phyloP scores from a whole-genome alignment of 1,284 basidiomycete genomes.

The Anthracocystis panici-leucophaei region DNA sequence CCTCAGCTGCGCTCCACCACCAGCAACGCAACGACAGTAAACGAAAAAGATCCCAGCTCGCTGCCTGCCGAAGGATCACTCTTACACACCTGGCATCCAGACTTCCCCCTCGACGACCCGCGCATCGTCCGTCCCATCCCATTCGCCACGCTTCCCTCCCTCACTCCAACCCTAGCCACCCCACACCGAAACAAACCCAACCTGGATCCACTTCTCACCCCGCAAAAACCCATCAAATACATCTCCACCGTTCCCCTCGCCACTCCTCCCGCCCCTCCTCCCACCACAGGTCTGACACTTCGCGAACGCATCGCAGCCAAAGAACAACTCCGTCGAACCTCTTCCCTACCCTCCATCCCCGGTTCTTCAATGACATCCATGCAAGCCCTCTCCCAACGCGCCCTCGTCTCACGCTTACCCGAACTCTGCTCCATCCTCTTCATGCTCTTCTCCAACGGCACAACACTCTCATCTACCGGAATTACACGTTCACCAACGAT shows the following conservation, averaged over 20 bases:
- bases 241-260: neutral
- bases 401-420: conserved; percentile 46
- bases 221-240: conserved; percentile 24
- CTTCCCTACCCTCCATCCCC: conserved; percentile 24
- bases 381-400: conserved; percentile 40
- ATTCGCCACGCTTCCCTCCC: conserved; percentile 33
- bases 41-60: neutral
- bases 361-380: conserved; percentile 23
- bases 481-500: conserved; percentile 33
- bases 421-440: conserved; percentile 57
- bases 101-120: conserved; percentile 41
- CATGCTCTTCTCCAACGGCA: conserved; percentile 57
- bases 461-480: conserved; percentile 30
- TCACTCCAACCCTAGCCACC: conserved; percentile 22
- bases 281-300: conserved; percentile 28
- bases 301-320: conserved; percentile 57
- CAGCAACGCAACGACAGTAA: no score
- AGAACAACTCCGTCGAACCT: conserved; percentile 43
- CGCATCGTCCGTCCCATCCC: conserved; percentile 31
- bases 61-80: conserved; percentile 23
- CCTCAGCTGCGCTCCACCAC: conserved; percentile 2
- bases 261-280: neutral
- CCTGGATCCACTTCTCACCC: conserved; percentile 6
- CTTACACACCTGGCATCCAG: conserved; percentile 36
- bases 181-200: conserved; percentile 33